Base-by-base conservation (phyloP, 2,329 filamentous ascomycete genomes). In the Xylaria sp. region DNA sequence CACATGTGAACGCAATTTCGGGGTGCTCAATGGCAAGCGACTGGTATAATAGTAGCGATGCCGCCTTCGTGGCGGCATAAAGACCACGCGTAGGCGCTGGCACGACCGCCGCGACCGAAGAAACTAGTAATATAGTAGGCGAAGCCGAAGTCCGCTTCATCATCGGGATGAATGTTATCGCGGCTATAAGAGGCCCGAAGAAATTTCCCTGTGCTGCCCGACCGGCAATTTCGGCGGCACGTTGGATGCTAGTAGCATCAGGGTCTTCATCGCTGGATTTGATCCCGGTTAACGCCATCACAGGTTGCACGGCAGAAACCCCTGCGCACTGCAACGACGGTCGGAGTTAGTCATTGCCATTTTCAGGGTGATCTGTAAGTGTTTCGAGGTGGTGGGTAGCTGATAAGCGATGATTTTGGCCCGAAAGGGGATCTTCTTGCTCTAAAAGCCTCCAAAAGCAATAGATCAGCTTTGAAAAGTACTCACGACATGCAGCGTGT, bases 11-110 rank as follows among this genome's bases (percentile, higher is more conserved):
- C 11, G 72, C 67, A 31, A 76, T 70, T 17, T 63, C 47, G 0
- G 70, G 71, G 29, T 75, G 72, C 54, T 76, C 74, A 41, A 76
- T 75, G 35, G 74, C 72, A 9, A 76, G 70, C 5, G 72, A 71
- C 53, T 76, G 73, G 48, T 70, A 75, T 15, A 76, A 62, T 0
- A 75, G 67, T 19, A 76, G 65, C 1, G 73, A 72, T 1, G 74
- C 71, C 3, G 73, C 73, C 59, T 76, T 76, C 15, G 73, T 73
- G 3, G 73, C 69, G 7, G 71, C 73, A 59, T 76, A 76, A 15
- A 76, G 65, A 2, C 70, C 74, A 3, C 74, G 68, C 2, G 74
- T 76, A 1, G 73, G 74, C n/a, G 74, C 73, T 6, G 73, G 72
- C 4, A 76, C 58, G 9, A 75, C 53, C 2, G 73, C 72, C 1